Conservation (phyloP, 495 filamentous ascomycete genomes). For the Clavariopsis aquatica region DNA sequence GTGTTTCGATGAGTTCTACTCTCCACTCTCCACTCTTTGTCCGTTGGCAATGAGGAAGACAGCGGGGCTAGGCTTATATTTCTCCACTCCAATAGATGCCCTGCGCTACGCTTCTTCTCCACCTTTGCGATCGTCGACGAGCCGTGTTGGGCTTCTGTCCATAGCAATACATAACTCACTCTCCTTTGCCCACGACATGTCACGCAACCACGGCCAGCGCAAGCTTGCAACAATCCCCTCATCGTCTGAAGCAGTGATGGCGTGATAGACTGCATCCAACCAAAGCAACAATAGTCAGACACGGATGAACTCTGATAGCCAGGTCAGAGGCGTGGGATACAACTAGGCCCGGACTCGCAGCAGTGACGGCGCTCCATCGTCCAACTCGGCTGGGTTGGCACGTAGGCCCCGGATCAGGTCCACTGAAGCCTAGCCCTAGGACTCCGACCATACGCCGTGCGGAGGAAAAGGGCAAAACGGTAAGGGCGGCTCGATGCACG, state of each 20-base stretch:
- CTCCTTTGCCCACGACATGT: slow-evolving; percentile 27
- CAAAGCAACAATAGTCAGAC: slow-evolving; percentile 13
- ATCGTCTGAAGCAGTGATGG: slow-evolving; percentile 37
- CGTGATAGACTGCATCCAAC: slow-evolving; percentile 7
- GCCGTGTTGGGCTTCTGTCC: slow-evolving; percentile 33
- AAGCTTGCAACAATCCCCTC: slow-evolving; percentile 32
- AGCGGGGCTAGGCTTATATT: slow-evolving; percentile 2
- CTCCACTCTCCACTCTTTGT: slow-evolving; percentile 15
- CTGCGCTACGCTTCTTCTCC: slow-evolving; percentile 5
- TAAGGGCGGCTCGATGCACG: slow-evolving; percentile 38
- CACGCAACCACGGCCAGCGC: slow-evolving; percentile 22
- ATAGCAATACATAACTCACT: slow-evolving; percentile 41
- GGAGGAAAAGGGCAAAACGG: slow-evolving; percentile 35
- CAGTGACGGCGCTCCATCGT: slow-evolving; percentile 28
- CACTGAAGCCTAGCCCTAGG: slow-evolving; percentile 34
- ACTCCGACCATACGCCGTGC: slow-evolving; percentile 34
- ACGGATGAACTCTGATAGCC: slow-evolving; percentile 28
- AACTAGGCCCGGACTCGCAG: slow-evolving; percentile 35
- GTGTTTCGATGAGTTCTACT: slow-evolving; percentile 14
- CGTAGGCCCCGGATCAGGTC: slow-evolving; percentile 29
- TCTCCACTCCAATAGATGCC: slow-evolving; percentile 17
- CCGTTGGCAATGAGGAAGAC: slow-evolving; percentile 6
- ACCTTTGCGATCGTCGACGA: slow-evolving; percentile 20
- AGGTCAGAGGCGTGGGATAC: slow-evolving; percentile 37
- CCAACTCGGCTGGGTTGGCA: slow-evolving; percentile 35